Conservation (phyloP, 2,329 filamentous ascomycete species). For the Trichophaea hybrida region DNA sequence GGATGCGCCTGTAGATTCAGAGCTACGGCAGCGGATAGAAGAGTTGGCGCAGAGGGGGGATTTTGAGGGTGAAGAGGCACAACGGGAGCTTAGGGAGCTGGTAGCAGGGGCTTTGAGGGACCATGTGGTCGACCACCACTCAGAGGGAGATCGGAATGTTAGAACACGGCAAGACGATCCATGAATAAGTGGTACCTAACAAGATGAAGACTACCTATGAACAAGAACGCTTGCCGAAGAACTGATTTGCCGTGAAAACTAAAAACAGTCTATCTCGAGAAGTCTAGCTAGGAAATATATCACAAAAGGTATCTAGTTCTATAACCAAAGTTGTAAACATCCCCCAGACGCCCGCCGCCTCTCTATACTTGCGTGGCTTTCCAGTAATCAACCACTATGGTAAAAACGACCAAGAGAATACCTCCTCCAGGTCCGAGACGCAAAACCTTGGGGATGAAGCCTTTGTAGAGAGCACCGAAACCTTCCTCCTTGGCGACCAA, state of each 20-base stretch:
- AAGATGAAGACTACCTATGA: background rate
- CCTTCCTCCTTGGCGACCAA: slow-evolving; percentile 90
- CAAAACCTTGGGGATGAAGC: slow-evolving; percentile 89
- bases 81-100: slow-evolving; percentile 61
- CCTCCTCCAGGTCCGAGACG: slow-evolving; percentile 42
- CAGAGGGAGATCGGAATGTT: slow-evolving; percentile 37
- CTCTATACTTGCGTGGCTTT: slow-evolving; percentile 44
- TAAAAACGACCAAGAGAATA: slow-evolving; percentile 72
- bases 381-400: slow-evolving; percentile 88
- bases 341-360: too few species aligned
- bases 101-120: slow-evolving; percentile 67
- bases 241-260: too few species aligned
- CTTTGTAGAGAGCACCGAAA: slow-evolving; percentile 86
- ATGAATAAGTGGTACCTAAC: too few species aligned
- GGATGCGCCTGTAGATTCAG: slow-evolving; percentile 53
- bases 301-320: background rate
- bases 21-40: slow-evolving; percentile 74
- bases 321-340: background rate
- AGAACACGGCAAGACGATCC: slow-evolving; percentile 30
- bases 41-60: slow-evolving; percentile 72
- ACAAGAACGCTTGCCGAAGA: background rate
- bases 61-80: slow-evolving; percentile 66
- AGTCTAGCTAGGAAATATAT: background rate
- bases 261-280: too few species aligned
- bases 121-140: slow-evolving; percentile 39